These are phyloP conservation scores for Brassica cretica DNA, from an alignment of 345 rosid genomes.

Conservation along the genomic window DNA sequence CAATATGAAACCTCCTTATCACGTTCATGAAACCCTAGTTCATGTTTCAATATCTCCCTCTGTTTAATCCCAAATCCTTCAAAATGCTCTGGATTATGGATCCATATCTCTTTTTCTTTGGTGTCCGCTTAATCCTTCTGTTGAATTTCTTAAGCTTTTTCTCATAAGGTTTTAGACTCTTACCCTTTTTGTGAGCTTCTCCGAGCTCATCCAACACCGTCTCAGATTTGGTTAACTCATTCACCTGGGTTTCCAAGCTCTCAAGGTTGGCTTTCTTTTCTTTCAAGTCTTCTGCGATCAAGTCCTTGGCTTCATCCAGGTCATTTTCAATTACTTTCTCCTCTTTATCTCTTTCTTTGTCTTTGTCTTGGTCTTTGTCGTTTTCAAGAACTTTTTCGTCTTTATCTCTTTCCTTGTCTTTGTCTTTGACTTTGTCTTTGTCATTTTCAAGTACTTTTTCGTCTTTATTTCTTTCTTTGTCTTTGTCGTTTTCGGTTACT, in stretches of 20 bases:
- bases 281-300: slow-evolving; percentile 19
- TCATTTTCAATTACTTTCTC: slow-evolving; percentile 7
- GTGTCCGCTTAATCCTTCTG: slow-evolving; percentile 8
- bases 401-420: neutral
- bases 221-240: slow-evolving; percentile 23
- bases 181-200: slow-evolving; percentile 27
- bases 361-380: neutral
- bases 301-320: slow-evolving; percentile 7
- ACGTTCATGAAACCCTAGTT: slow-evolving; percentile 12
- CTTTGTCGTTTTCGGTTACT: neutral
- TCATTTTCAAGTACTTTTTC: neutral
- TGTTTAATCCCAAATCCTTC: slow-evolving; percentile 34
- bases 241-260: slow-evolving; percentile 12
- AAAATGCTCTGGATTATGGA: slow-evolving; percentile 24
- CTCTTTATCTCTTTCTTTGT: neutral
- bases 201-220: slow-evolving; percentile 2
- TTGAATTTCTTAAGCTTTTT: slow-evolving; percentile 24
- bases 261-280: slow-evolving; percentile 16
- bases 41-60: neutral
- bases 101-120: neutral
- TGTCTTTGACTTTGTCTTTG: neutral
- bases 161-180: slow-evolving; percentile 6
- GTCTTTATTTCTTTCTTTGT: neutral
- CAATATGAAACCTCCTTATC: slow-evolving; percentile 23
- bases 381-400: neutral